Percentiles rank a stretch among this genome's conserved stretches.
Conservation (phyloP, 129 eudicot species). For the Escallonia herrerae region DNA sequence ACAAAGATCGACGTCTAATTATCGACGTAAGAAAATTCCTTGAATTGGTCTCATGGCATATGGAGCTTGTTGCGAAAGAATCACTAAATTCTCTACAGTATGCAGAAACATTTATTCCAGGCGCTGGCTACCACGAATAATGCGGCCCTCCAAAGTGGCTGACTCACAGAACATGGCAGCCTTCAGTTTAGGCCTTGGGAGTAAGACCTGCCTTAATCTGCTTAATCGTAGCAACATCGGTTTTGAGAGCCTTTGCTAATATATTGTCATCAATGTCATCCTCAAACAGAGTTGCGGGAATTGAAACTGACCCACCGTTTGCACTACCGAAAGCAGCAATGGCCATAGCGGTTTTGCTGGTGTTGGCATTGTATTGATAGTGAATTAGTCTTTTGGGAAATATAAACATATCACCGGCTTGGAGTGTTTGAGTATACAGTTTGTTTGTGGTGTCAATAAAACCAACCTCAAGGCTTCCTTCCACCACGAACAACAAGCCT, state of each 20-base stretch:
- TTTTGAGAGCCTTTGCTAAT: slow-evolving; percentile 15
- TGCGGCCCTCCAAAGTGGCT: too few relatives aligned
- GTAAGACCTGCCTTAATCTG: slow-evolving; percentile 16
- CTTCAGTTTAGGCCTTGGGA: neutral
- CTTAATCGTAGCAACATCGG: neutral
- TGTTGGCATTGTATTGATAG: slow-evolving; percentile 12
- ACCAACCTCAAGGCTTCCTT: slow-evolving; percentile 11
- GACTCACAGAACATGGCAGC: neutral
- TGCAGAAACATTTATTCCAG: too few relatives aligned
- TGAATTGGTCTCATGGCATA: too few relatives aligned
- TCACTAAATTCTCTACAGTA: too few relatives aligned
- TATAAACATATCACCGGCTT: slow-evolving; percentile 6
- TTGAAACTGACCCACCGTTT: slow-evolving; percentile 11
- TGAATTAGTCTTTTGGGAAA: slow-evolving; percentile 19
- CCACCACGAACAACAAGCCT: neutral
- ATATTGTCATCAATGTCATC: slow-evolving; percentile 11
- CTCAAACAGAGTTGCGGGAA: slow-evolving; percentile 10
- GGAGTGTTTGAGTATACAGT: slow-evolving; percentile 7
- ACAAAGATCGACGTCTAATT: too few relatives aligned
- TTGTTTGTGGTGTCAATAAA: slow-evolving; percentile 9
- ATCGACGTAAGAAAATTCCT: too few relatives aligned
- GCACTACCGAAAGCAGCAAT: slow-evolving; percentile 23
- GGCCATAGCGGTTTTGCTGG: neutral
- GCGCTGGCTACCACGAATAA: too few relatives aligned
- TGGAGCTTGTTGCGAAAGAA: too few relatives aligned